These are phyloP conservation scores for Pseudogymnoascus sp. DNA, from an alignment of 2,329 filamentous ascomycete genomes.

Conservation along the genomic window DNA sequence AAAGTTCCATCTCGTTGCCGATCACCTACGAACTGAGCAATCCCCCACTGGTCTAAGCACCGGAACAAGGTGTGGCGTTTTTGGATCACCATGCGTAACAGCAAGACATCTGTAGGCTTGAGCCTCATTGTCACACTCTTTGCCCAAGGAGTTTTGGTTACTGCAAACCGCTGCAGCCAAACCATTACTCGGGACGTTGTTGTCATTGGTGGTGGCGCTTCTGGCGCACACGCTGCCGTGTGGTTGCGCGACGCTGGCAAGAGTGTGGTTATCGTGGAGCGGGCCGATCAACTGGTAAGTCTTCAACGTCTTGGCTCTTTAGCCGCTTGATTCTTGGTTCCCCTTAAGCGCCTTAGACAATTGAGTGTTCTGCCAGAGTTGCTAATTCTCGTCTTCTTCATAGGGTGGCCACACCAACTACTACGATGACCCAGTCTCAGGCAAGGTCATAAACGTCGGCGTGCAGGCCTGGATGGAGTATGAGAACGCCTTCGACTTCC, in stretches of 20 bases:
- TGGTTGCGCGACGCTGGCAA: conserved; percentile 31
- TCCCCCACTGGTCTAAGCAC: background rate
- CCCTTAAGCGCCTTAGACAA: background rate
- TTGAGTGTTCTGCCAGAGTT: background rate
- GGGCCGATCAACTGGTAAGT: conserved; percentile 24
- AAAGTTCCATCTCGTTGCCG: background rate
- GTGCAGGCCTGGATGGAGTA: conserved; percentile 23
- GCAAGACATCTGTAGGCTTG: background rate
- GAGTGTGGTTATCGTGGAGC: conserved; percentile 34
- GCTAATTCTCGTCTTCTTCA: background rate
- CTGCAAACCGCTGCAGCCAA: background rate
- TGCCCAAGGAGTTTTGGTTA: background rate
- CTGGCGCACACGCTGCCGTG: conserved; percentile 35
- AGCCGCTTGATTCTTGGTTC: background rate
- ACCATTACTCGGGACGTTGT: background rate
- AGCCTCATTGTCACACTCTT: background rate
- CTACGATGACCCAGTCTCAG: conserved; percentile 33
- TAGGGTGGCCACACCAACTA: conserved; percentile 42
- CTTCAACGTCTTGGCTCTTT: background rate
- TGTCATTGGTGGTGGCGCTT: conserved; percentile 36
- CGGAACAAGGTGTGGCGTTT: background rate
- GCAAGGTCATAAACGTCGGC: conserved; percentile 30
- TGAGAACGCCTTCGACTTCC: conserved; percentile 28
- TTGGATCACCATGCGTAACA: background rate
- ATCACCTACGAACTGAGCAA: background rate